phyloP scores from a whole-genome alignment of 371 early-diverging fungal genomes.

The Mortierella sp. region DNA sequence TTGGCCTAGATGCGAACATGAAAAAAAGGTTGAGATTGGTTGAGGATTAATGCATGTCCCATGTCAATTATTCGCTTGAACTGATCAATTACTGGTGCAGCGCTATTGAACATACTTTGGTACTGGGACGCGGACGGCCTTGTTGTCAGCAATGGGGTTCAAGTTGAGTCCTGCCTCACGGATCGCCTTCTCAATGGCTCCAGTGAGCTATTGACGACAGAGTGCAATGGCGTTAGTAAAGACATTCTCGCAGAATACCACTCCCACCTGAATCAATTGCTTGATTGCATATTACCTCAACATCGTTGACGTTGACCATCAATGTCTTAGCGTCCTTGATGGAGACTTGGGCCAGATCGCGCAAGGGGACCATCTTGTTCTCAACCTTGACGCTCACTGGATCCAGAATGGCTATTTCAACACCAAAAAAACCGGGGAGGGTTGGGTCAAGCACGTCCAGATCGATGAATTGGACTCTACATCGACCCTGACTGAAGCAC shows the following conservation, averaged over 20 bases:
- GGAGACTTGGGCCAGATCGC: slow-evolving; percentile 84
- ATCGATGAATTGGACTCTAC: neutral
- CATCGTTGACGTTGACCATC: slow-evolving; percentile 83
- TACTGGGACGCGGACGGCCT: slow-evolving; percentile 84
- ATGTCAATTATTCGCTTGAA: neutral
- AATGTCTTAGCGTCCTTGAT: slow-evolving; percentile 92
- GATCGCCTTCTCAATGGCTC: slow-evolving; percentile 86
- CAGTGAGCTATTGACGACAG: slow-evolving; percentile 63
- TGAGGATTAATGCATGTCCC: neutral
- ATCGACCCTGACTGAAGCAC: neutral
- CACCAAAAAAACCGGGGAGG: neutral
- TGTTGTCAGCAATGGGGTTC: slow-evolving; percentile 83
- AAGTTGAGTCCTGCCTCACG: slow-evolving; percentile 85
- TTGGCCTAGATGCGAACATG: slow-evolving; percentile 62
- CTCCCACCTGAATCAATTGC: neutral
- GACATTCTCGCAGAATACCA: too few species aligned
- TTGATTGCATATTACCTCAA: slow-evolving; percentile 66
- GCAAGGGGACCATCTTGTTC: slow-evolving; percentile 67
- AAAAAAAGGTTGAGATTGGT: slow-evolving; percentile 1
- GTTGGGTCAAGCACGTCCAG: neutral
- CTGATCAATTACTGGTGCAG: neutral
- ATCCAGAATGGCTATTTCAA: slow-evolving; percentile 77
- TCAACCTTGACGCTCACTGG: slow-evolving; percentile 76
- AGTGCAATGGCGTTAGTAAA: neutral
- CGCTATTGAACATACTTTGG: slow-evolving; percentile 75